A percentile compares a stretch with the other conserved stretches of the same genome.
Conservation (phyloP, 148 eudicot genomes). For the Dysphania ambrosioides region DNA sequence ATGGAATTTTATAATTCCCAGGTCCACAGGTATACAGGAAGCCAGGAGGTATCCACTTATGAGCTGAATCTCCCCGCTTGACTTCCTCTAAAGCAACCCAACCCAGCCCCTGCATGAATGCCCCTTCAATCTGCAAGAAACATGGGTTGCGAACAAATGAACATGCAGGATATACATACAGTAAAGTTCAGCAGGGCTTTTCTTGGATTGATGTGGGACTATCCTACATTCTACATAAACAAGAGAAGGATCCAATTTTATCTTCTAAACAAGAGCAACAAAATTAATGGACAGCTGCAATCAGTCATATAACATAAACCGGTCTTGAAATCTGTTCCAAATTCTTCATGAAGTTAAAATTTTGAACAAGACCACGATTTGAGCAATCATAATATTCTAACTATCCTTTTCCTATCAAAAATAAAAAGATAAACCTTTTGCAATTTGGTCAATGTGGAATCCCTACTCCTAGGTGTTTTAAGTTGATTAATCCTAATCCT, state of each 20-base stretch:
- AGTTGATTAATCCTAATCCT: no score
- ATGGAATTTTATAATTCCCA: constrained; percentile 88
- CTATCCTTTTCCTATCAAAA: no score
- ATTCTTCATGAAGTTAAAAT: neutral
- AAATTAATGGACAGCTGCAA: no score
- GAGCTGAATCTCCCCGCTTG: constrained; percentile 96
- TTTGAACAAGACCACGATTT: neutral
- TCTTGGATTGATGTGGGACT: neutral
- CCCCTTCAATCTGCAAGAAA: constrained; percentile 87
- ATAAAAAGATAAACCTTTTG: no score
- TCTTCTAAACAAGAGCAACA: no score
- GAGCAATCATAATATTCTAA: no score
- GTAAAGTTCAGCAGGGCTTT: neutral
- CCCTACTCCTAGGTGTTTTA: no score
- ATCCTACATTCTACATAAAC: neutral
- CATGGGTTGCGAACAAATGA: neutral
- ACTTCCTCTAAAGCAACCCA: constrained; percentile 97
- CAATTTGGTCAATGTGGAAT: no score
- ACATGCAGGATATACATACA: neutral
- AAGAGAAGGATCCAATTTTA: neutral
- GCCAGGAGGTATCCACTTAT: constrained; percentile 86
- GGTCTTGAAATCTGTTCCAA: neutral
- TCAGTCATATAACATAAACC: neutral
- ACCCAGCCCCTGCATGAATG: constrained; percentile 91
- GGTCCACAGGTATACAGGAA: constrained; percentile 81